phyloP scores from a whole-genome alignment of 139 green algal species.

The Chlamydomonas sp. region DNA sequence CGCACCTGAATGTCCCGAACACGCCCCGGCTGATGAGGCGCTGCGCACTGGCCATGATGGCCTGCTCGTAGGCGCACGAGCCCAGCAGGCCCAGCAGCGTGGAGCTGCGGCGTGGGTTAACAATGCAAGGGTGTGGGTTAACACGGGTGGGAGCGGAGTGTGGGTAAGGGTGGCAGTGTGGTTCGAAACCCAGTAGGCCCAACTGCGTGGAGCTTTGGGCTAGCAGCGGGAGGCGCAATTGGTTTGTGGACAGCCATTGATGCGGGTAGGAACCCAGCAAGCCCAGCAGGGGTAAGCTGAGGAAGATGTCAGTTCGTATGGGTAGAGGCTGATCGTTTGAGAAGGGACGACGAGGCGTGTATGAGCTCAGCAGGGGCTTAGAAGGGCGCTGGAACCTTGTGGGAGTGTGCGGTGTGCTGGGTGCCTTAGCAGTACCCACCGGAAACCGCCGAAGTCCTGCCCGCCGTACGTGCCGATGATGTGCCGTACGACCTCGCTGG shows the following conservation, averaged over 20 bases:
- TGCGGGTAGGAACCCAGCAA: too few species aligned
- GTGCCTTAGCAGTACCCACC: background rate
- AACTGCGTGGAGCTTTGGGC: background rate
- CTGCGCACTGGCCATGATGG: constrained; percentile 50
- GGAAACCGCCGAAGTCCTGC: constrained; percentile 30
- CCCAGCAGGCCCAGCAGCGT: constrained; percentile 54
- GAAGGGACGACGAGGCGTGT: background rate
- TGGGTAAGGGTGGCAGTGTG: background rate
- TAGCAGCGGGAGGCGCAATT: background rate
- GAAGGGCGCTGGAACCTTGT: background rate
- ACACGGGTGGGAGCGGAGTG: background rate
- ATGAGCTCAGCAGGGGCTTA: background rate
- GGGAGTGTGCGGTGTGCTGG: background rate
- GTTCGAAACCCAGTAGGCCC: background rate
- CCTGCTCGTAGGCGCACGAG: constrained; percentile 46
- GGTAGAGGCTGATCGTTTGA: too few species aligned
- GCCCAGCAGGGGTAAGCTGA: background rate
- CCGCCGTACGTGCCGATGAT: constrained; percentile 28
- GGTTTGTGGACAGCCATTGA: background rate
- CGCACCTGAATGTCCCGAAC: constrained; percentile 17
- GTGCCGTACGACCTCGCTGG: constrained; percentile 33
- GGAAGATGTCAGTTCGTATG: background rate
- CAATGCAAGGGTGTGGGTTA: constrained; percentile 21
- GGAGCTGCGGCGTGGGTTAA: constrained; percentile 15
- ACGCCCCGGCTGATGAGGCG: constrained; percentile 34